Evolutionary conservation across 257 asterid genomes (phyloP), one percentile per base, ranked within the genome.

Genomic region (Phtheirospermum japonicum): DNA sequence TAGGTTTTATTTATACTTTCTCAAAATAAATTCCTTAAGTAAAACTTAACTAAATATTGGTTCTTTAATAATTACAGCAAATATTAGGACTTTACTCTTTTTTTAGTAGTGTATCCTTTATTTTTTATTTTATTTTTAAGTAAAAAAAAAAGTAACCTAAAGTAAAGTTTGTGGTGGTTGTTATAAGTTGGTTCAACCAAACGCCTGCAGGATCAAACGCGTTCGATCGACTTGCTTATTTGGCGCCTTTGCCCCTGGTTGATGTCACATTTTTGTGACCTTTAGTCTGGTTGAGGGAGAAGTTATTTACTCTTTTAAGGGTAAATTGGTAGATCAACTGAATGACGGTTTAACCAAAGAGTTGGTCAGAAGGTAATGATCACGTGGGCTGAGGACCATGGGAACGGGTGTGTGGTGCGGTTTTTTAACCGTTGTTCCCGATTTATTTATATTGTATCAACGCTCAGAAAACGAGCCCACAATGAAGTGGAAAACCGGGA

Each of bases 1-100:
- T 82, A 74, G 40, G 65, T 68, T 74, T 56, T 73, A 75, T 74
- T 69, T 78, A 54, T 49, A 70, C 50, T 45, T 52, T 30, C 50
- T 10, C 26, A 5, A 43, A 20, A 57, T 42, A 18, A 36, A 36
- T 6, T 36, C 0, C 40, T 36, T 36, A 6, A 7, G 7, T 5
- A 4, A 5, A 32, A 32, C 4, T 32, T 36, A 36, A 36, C 9
- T n/a, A n/a, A 36, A 36, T 36, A 1, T 4, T 32, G 4, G 0
- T 6, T 34, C 7, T 36, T 36, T 6, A 36, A 7, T 6, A 36
- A 11, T 36, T 36, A 36, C 46, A 11, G 46, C 14, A 39, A 39
- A 39, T 39, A 39, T 39, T 10, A 9, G 8, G 5, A 5, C 2
- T 37, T 37, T 37, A 37, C 14, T 39, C 1, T 39, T 37, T 39